Percentiles rank a stretch among this genome's conserved stretches.
Evolutionary conservation across 176 grass and related monocot species (phyloP).

Genomic region (Alloteropsis semialata): DNA sequence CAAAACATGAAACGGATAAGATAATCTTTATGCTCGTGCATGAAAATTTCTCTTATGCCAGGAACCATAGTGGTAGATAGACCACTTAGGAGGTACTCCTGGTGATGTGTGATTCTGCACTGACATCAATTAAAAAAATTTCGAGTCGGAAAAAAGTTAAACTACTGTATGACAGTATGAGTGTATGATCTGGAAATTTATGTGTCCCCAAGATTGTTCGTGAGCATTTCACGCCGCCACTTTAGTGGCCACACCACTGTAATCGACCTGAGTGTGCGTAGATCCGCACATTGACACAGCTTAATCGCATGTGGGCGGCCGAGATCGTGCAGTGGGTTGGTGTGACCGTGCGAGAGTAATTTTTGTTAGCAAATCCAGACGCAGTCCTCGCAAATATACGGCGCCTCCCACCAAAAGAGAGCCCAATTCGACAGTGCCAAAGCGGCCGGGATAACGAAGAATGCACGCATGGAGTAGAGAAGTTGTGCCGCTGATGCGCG

Average conservation of each 20-base stretch:
- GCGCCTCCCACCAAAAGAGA: slow-evolving; percentile 9
- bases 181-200: not conserved
- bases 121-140: too few species aligned
- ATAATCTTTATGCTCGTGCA: too few species aligned
- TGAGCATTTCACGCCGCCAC: not conserved
- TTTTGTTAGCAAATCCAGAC: not conserved
- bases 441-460: slow-evolving; percentile 7
- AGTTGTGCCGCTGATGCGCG: slow-evolving; percentile 9
- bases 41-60: too few species aligned
- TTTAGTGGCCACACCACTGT: slow-evolving; percentile 41
- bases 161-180: not conserved
- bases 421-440: slow-evolving; percentile 31
- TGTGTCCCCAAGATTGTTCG: not conserved
- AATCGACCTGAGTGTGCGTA: slow-evolving; percentile 18
- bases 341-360: not conserved
- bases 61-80: too few species aligned
- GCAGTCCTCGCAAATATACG: slow-evolving; percentile 18
- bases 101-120: too few species aligned
- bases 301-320: slow-evolving; percentile 28
- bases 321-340: slow-evolving; percentile 15
- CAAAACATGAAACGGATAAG: too few species aligned
- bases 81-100: too few species aligned
- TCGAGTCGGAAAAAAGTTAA: not conserved
- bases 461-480: not conserved
- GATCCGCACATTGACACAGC: slow-evolving; percentile 22